Evolutionary conservation across 176 grass and related monocot species (phyloP), one percentile per base, ranked within the genome.

Genomic region (Oryza rufipogon): DNA sequence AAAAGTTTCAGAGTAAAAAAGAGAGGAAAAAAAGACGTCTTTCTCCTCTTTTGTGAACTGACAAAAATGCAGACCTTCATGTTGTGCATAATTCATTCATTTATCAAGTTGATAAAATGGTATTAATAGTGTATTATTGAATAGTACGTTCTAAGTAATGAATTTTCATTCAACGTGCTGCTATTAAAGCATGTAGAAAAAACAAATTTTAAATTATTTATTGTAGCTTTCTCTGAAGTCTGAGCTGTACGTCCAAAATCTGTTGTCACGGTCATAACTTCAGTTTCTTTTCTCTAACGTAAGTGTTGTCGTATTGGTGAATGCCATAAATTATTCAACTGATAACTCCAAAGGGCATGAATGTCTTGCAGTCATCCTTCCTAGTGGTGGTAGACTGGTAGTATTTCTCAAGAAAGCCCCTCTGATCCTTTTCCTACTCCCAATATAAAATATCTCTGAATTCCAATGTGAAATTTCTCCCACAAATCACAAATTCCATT

Each of bases 181-280:
- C 58, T 63, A 63, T 63, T 63, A 63, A 63, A 63, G 9, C n/a
- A 23, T 22, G 6, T 58, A 58, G 30, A 9, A 58, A 2, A 10
- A 63, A 23, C 56, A 23, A 23, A 9, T 4, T 63, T 63, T n/a
- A 63, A 23, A 23, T 63, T 63, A 11, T 23, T 63, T 63, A 41
- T n/a, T 63, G 20, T 63, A 63, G 58, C 20, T 63, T 23, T 23
- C 58, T 63, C 58, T 63, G 58, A 63, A 63, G n/a, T 63, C 58
- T 61, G 7, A 61, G 58, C 7, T 23, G 54, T 58, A 58, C 25
- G 48, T 60, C 83, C 78, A 82, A 86, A 70, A 13, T 10, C 39
- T 22, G 19, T 2, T 46, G 73, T 66, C 34, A 67, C 26, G 68
- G 79, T 41, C 79, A 68, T 52, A 73, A 73, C 88, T 81, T 86